Conservation (phyloP, 495 filamentous ascomycete genomes). For the Aspergillus biplanus region DNA sequence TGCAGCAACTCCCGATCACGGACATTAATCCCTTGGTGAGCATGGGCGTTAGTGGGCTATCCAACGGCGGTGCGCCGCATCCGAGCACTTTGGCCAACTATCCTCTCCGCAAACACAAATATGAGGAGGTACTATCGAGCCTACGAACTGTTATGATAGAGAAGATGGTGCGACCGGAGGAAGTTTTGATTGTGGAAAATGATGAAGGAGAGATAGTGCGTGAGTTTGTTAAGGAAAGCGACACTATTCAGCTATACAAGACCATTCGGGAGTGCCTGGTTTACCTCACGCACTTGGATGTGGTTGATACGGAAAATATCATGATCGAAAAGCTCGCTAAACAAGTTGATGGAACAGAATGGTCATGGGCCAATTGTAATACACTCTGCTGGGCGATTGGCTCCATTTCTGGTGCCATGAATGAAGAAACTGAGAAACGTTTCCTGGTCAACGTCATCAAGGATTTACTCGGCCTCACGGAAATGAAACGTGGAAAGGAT, state of each 20-base stretch:
- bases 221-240: constrained; percentile 98
- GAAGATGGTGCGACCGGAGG: constrained; percentile 98
- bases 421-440: constrained; percentile 97
- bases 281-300: constrained; percentile 96
- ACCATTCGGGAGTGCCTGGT: constrained; percentile 97
- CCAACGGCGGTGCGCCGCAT: constrained; percentile 82
- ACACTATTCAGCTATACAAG: constrained; percentile 99
- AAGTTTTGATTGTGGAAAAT: constrained; percentile 99
- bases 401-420: constrained; percentile 98
- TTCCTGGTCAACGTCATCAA: constrained; percentile 99
- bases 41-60: constrained; percentile 70
- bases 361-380: constrained; percentile 99
- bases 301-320: constrained; percentile 95
- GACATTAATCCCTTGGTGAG: constrained; percentile 87
- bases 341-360: constrained; percentile 93
- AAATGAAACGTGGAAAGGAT: constrained; percentile 99
- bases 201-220: constrained; percentile 99
- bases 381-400: constrained; percentile 99
- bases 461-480: constrained; percentile 94
- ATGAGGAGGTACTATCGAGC: constrained; percentile 89
- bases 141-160: constrained; percentile 98
- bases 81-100: constrained; percentile 81
- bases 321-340: constrained; percentile 97
- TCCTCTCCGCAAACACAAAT: constrained; percentile 95
- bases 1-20: constrained; percentile 89